phyloP scores from a whole-genome alignment of 495 filamentous ascomycete genomes.

The Penicillium coprophilum region DNA sequence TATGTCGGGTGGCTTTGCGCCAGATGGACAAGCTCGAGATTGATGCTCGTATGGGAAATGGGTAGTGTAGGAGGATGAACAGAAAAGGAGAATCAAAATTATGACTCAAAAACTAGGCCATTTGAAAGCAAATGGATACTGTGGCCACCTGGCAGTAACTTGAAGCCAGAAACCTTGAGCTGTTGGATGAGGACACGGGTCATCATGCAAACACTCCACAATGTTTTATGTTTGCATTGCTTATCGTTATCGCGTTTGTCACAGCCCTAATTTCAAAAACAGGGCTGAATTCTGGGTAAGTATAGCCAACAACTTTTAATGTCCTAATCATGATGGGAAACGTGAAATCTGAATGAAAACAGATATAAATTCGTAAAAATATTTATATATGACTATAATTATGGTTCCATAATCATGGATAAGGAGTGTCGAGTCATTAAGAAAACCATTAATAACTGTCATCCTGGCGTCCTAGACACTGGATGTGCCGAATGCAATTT shows the following conservation, averaged over 20 bases:
- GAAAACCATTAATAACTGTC: constrained; percentile 14
- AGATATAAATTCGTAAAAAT: constrained; percentile 1
- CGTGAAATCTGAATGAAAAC: not conserved
- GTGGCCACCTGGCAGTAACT: constrained; percentile 42
- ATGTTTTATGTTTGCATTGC: constrained; percentile 24
- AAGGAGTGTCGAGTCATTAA: constrained; percentile 13
- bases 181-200: constrained; percentile 31
- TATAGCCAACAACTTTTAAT: not conserved
- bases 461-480: constrained; percentile 9
- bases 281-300: not conserved
- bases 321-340: not conserved
- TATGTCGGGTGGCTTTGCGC: constrained; percentile 25
- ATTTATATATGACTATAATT: constrained; percentile 10
- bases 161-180: constrained; percentile 25
- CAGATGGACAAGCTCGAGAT: constrained; percentile 13
- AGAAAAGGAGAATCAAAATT: not conserved
- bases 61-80: constrained; percentile 1
- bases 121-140: constrained; percentile 26
- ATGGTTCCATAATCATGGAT: constrained; percentile 10
- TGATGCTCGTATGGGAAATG: constrained; percentile 6
- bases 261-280: constrained; percentile 11
- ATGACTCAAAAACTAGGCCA: constrained; percentile 20
- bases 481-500: constrained; percentile 15
- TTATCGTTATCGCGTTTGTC: constrained; percentile 15
- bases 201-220: constrained; percentile 18